Evolutionary conservation across 495 filamentous ascomycete genomes (phyloP).

Genomic region (Podospora australis): DNA sequence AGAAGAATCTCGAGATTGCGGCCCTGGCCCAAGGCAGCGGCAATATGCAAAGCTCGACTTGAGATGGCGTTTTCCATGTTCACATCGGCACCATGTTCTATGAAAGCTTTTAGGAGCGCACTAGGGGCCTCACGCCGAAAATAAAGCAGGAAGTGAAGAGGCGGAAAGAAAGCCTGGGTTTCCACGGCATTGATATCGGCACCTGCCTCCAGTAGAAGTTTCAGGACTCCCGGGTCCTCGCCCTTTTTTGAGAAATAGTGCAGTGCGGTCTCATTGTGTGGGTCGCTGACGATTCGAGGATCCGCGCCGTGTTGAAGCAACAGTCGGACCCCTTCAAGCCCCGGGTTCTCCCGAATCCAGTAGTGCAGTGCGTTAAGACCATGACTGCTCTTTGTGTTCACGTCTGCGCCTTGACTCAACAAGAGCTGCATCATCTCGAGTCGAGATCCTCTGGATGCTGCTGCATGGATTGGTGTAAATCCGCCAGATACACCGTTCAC

Average conservation of each 20-base stretch:
- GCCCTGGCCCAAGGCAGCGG: constrained; percentile 3
- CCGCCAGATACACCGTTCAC: constrained; percentile 8
- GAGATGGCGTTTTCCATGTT: constrained; percentile 11
- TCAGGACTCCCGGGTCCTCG: constrained; percentile 4
- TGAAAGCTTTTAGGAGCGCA: constrained; percentile 8
- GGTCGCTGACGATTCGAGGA: neutral
- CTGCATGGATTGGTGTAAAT: constrained; percentile 46
- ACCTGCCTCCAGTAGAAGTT: constrained; percentile 10
- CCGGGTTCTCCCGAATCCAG: neutral
- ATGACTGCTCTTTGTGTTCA: constrained; percentile 24
- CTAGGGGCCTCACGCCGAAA: neutral
- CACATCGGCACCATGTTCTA: constrained; percentile 10
- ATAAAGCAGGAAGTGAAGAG: constrained; percentile 8
- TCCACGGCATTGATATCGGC: constrained; percentile 11
- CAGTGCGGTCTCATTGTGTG: neutral
- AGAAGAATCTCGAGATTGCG: constrained; percentile 12
- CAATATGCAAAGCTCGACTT: constrained; percentile 6
- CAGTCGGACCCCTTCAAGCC: neutral
- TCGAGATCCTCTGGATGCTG: constrained; percentile 36
- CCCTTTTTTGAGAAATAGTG: constrained; percentile 8
- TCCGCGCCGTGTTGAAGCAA: constrained; percentile 12
- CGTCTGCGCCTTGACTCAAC: constrained; percentile 40
- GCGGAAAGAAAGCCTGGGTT: neutral
- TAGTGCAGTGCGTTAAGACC: neutral
- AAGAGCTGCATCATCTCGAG: constrained; percentile 43